Evolutionary conservation across 768 basidiomycete genomes (phyloP).

Genomic region (Mycena capillaripes): DNA sequence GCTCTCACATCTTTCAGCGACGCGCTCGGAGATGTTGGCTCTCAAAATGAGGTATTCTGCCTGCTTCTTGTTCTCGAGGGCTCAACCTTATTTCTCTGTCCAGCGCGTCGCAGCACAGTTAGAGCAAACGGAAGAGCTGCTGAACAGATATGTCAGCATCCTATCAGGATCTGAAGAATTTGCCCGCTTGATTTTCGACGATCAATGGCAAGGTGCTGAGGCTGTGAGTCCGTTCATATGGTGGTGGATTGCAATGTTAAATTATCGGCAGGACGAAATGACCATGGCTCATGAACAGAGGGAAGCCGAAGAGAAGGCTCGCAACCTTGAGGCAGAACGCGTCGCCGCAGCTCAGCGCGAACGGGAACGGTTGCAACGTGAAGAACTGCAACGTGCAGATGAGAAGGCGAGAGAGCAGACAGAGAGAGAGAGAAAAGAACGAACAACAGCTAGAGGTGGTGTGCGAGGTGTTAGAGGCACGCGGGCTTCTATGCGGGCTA

Average conservation of each 20-base stretch:
- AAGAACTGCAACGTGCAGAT: conserved; percentile 61
- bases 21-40: conserved; percentile 72
- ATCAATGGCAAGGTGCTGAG: conserved; percentile 82
- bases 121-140: conserved; percentile 77
- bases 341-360: conserved; percentile 53
- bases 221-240: conserved; percentile 59
- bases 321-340: conserved; percentile 62
- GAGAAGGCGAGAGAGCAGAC: conserved; percentile 56
- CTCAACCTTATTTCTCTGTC: not conserved
- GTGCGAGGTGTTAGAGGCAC: conserved; percentile 83
- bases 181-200: conserved; percentile 80
- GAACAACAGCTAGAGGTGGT: conserved; percentile 60
- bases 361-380: conserved; percentile 63
- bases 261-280: conserved; percentile 69
- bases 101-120: conserved; percentile 79
- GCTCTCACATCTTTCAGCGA: conserved; percentile 79
- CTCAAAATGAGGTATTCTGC: conserved; percentile 74
- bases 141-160: conserved; percentile 82
- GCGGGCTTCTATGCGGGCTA: conserved; percentile 71
- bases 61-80: not conserved
- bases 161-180: conserved; percentile 79
- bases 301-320: conserved; percentile 57
- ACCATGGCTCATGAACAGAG: conserved; percentile 61
- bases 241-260: not conserved
- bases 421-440: conserved; percentile 63